Conservation (phyloP, 305 asterid genomes). For the Rubia tinctorum region DNA sequence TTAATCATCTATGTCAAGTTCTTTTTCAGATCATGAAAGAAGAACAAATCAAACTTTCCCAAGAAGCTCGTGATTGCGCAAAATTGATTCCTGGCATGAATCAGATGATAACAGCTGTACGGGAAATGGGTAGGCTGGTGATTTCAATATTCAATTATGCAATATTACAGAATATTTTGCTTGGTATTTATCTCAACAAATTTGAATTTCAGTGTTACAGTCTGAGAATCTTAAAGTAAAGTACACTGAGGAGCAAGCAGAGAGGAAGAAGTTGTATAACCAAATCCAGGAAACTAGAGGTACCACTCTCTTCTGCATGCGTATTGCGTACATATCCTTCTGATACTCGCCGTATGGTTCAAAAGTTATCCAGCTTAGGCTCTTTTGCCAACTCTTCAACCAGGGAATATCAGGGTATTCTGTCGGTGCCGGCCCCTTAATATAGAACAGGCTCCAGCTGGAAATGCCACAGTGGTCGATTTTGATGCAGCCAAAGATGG, state of each 20-base stretch:
- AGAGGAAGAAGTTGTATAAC: conserved; percentile 83
- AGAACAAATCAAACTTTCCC: conserved; percentile 77
- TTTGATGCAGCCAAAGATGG: conserved; percentile 93
- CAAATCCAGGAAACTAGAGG: conserved; percentile 97
- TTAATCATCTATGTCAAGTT: background rate
- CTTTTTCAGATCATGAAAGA: conserved; percentile 64
- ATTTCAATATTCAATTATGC: background rate
- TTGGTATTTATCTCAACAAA: background rate
- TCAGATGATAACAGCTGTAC: conserved; percentile 86
- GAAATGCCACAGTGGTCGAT: conserved; percentile 60
- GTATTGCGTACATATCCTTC: background rate
- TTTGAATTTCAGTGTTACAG: conserved; percentile 28
- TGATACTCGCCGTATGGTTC: conserved; percentile 1
- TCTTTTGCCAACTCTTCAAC: conserved; percentile 6
- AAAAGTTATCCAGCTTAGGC: conserved; percentile 9
- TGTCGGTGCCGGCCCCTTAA: conserved; percentile 97
- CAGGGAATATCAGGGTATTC: conserved; percentile 96
- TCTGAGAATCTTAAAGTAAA: conserved; percentile 90
- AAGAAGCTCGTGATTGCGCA: conserved; percentile 78
- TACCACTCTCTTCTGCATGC: conserved; percentile 15
- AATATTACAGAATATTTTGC: conserved; percentile 19
- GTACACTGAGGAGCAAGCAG: conserved; percentile 82
- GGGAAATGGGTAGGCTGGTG: conserved; percentile 66
- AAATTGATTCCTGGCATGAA: conserved; percentile 68
- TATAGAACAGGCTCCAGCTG: conserved; percentile 53